A percentile compares a stretch with the other conserved stretches of the same genome.
Evolutionary conservation across 345 rosid genomes (phyloP).

Genomic region (Cardamine resedifolia): DNA sequence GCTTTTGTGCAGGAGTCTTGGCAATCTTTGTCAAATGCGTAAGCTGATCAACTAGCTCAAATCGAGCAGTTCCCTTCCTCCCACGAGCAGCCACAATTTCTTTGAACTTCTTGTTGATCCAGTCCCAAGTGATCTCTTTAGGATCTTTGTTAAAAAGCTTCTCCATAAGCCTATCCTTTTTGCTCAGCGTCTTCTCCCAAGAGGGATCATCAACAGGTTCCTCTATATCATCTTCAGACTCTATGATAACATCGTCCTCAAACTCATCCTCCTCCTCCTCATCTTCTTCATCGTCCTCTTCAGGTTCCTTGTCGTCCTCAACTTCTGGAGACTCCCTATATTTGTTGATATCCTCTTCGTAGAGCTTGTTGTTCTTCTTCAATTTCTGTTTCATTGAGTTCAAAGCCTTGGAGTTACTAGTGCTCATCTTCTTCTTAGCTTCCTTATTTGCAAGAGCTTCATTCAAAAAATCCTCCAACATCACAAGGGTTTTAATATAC

Average conservation of each 20-base stretch:
- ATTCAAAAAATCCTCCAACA: slow-evolving; percentile 85
- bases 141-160: slow-evolving; percentile 75
- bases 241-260: slow-evolving; percentile 36
- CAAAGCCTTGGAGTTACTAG: slow-evolving; percentile 93
- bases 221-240: slow-evolving; percentile 43
- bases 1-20: slow-evolving; percentile 98
- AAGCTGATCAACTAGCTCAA: slow-evolving; percentile 96
- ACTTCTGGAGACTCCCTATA: slow-evolving; percentile 70
- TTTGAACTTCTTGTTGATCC: slow-evolving; percentile 84
- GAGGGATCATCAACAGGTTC: slow-evolving; percentile 38
- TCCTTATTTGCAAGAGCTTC: slow-evolving; percentile 90
- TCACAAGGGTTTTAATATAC: slow-evolving; percentile 77
- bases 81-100: slow-evolving; percentile 95
- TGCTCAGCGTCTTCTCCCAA: slow-evolving; percentile 81
- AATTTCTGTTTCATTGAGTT: slow-evolving; percentile 93
- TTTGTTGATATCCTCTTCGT: slow-evolving; percentile 76
- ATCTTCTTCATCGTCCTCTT: slow-evolving; percentile 51
- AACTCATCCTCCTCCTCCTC: slow-evolving; percentile 55
- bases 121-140: slow-evolving; percentile 89
- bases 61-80: slow-evolving; percentile 91
- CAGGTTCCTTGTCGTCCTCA: slow-evolving; percentile 58
- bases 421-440: slow-evolving; percentile 95
- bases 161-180: slow-evolving; percentile 77
- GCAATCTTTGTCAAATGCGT: slow-evolving; percentile 88
- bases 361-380: slow-evolving; percentile 83